These are phyloP conservation scores for Aspergillus alliaceus DNA, from an alignment of 2,329 filamentous ascomycete species.

Conservation along the genomic window DNA sequence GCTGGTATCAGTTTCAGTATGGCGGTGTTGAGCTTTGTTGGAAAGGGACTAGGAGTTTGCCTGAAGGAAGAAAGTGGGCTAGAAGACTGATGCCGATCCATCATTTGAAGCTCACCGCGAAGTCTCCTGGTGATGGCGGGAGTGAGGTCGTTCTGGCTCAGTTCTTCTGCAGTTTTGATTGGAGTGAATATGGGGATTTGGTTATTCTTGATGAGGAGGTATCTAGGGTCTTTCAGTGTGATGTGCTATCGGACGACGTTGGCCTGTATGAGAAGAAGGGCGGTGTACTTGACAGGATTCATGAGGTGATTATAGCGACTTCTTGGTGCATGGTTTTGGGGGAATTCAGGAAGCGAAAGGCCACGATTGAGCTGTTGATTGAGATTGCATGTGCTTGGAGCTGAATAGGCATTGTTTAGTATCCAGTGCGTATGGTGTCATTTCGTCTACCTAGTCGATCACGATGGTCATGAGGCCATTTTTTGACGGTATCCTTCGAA, in stretches of 20 bases:
- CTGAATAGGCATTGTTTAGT: too few relatives aligned
- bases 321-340: constrained; percentile 20
- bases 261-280: not conserved
- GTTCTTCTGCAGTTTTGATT: not conserved
- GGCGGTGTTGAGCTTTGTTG: constrained; percentile 9
- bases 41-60: constrained; percentile 14
- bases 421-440: too few relatives aligned
- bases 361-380: not conserved
- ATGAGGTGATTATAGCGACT: constrained; percentile 14
- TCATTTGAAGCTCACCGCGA: constrained; percentile 13
- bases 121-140: not conserved
- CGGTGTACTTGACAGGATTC: not conserved
- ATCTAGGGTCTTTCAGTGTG: not conserved
- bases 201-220: not conserved
- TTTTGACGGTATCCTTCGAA: too few relatives aligned
- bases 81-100: constrained; percentile 8
- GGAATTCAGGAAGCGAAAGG: constrained; percentile 10
- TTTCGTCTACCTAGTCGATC: too few relatives aligned
- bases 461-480: too few relatives aligned
- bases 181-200: constrained; percentile 10
- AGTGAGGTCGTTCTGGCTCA: not conserved
- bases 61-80: not conserved
- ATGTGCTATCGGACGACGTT: not conserved
- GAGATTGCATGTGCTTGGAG: not conserved
- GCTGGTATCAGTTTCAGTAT: constrained; percentile 12